phyloP scores from a whole-genome alignment of 2,329 filamentous ascomycete genomes.

The Cladophialophora psammophila region DNA sequence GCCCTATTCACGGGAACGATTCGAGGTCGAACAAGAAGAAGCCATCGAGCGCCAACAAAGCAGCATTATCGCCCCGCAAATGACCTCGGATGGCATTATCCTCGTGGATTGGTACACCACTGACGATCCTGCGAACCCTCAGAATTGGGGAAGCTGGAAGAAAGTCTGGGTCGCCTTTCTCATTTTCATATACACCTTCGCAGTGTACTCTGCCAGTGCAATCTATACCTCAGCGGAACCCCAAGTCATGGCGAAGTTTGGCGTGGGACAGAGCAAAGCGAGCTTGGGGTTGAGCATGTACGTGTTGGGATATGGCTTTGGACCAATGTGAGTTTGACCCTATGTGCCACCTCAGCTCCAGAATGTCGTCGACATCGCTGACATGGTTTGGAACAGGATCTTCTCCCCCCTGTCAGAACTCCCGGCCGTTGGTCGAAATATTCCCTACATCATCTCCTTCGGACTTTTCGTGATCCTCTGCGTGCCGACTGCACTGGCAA shows the following conservation, averaged over 20 bases:
- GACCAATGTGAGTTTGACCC: conserved; percentile 30
- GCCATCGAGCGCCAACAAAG: conserved; percentile 42
- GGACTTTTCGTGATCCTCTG: conserved; percentile 72
- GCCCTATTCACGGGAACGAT: conserved; percentile 42
- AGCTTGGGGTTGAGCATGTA: conserved; percentile 48
- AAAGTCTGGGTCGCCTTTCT: conserved; percentile 40
- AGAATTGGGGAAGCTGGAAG: conserved; percentile 46
- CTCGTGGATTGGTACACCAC: conserved; percentile 53
- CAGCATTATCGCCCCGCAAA: conserved; percentile 45
- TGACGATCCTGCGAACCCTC: conserved; percentile 63
- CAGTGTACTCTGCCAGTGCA: conserved; percentile 47
- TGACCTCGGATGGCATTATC: conserved; percentile 48
- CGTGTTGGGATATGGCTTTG: conserved; percentile 60
- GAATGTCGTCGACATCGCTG: neutral
- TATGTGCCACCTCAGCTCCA: neutral
- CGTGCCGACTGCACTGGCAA: conserved; percentile 68
- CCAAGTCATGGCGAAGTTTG: conserved; percentile 42
- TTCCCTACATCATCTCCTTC: conserved; percentile 72
- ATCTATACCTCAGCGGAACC: conserved; percentile 45
- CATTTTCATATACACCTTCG: conserved; percentile 46
- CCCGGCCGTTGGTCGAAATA: conserved; percentile 70
- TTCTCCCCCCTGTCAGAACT: conserved; percentile 73
- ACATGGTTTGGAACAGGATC: conserved; percentile 45
- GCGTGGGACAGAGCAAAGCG: conserved; percentile 42
- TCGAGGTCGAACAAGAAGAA: conserved; percentile 45